Evolutionary conservation across 768 basidiomycete species (phyloP).

Genomic region (Exsudoporus frostii): DNA sequence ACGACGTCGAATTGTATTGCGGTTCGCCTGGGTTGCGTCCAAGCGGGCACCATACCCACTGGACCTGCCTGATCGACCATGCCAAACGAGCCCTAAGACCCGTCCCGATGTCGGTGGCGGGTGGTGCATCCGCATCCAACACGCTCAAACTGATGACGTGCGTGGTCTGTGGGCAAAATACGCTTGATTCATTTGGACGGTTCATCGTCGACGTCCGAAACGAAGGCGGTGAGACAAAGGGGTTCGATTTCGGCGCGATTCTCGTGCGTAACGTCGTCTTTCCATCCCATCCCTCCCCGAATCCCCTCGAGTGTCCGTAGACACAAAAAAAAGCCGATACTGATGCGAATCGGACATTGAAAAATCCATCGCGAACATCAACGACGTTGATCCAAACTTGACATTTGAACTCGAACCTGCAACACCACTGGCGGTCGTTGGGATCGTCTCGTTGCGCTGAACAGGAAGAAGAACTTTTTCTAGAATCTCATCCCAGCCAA

Average conservation of each 20-base stretch:
- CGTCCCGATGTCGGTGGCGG: background rate
- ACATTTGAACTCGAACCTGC: background rate
- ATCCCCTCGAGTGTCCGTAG: background rate
- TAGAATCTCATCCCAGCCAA: slow-evolving; percentile 18
- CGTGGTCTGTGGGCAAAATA: slow-evolving; percentile 17
- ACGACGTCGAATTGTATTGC: slow-evolving; percentile 27
- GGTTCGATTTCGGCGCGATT: slow-evolving; percentile 27
- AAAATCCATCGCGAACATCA: background rate
- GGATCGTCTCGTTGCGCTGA: background rate
- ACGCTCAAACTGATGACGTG: slow-evolving; percentile 10
- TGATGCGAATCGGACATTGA: background rate
- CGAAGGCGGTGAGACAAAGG: slow-evolving; percentile 24
- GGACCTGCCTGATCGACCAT: slow-evolving; percentile 26
- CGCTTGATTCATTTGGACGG: slow-evolving; percentile 11
- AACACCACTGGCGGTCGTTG: background rate
- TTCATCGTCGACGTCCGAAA: slow-evolving; percentile 27
- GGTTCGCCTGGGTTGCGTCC: slow-evolving; percentile 19
- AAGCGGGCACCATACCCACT: slow-evolving; percentile 25
- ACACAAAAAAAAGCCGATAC: background rate
- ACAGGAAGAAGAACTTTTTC: slow-evolving; percentile 24
- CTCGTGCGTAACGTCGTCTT: slow-evolving; percentile 17
- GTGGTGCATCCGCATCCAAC: background rate
- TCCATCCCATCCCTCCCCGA: background rate
- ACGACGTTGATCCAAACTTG: background rate
- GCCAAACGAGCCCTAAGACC: background rate